Evolutionary conservation across 2,329 filamentous ascomycete genomes (phyloP).

Genomic region (Sporothrix humicola): DNA sequence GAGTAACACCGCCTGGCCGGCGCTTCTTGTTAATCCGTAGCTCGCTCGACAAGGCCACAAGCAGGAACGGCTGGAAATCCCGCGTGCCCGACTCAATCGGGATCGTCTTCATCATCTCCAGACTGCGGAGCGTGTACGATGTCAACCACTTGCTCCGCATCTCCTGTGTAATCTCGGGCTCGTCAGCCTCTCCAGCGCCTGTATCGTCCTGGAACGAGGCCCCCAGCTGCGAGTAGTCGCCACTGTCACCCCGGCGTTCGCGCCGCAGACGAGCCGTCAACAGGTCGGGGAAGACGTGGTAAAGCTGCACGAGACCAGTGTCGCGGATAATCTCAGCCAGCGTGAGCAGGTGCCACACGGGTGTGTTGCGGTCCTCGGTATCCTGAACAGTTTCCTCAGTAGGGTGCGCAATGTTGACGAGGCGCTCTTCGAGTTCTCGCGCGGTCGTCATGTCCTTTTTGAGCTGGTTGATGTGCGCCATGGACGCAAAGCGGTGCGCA

Average conservation of each 20-base stretch:
- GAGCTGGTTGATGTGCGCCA: constrained; percentile 40
- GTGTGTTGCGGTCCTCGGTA: constrained; percentile 58
- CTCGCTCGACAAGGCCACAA: constrained; percentile 58
- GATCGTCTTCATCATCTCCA: constrained; percentile 55
- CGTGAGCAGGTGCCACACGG: constrained; percentile 58
- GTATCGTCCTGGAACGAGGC: constrained; percentile 23
- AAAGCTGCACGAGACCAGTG: constrained; percentile 59
- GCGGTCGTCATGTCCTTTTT: constrained; percentile 47
- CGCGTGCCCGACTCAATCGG: constrained; percentile 59
- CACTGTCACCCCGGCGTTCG: constrained; percentile 40
- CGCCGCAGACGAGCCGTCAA: constrained; percentile 50
- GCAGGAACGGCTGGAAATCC: constrained; percentile 59
- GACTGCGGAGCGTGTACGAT: constrained; percentile 56
- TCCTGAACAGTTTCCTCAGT: constrained; percentile 54
- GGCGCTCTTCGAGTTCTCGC: constrained; percentile 52
- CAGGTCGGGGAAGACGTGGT: constrained; percentile 59
- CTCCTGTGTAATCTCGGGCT: constrained; percentile 28
- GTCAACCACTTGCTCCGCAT: constrained; percentile 52
- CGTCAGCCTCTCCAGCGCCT: constrained; percentile 28
- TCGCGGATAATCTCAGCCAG: constrained; percentile 60
- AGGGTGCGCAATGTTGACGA: constrained; percentile 54
- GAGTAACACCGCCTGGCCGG: not conserved
- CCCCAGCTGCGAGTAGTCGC: constrained; percentile 35
- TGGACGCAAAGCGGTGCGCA: constrained; percentile 46
- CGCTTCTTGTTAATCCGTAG: constrained; percentile 49